phyloP scores from a whole-genome alignment of 176 grass and related monocot species.

The Zoysia pacifica region DNA sequence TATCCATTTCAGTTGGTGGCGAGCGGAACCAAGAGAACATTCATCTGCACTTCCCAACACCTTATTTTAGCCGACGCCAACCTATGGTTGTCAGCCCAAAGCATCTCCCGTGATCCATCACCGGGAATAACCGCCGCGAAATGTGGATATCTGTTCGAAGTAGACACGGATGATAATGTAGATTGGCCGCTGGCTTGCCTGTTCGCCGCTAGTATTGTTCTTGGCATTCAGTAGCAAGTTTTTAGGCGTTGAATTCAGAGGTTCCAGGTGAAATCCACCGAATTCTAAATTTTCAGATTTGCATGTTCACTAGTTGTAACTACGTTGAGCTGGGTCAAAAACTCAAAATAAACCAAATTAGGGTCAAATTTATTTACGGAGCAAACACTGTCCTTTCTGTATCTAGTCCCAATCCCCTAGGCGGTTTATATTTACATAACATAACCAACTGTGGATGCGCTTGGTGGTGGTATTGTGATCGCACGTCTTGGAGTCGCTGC shows the following conservation, averaged over 20 bases:
- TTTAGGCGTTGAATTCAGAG: not conserved
- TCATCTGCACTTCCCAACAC: slow-evolving; percentile 33
- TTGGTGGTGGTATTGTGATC: slow-evolving; percentile 35
- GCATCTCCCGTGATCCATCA: slow-evolving; percentile 35
- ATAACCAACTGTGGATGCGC: slow-evolving; percentile 10
- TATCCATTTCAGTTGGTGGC: slow-evolving; percentile 28
- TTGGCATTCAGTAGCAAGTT: not conserved
- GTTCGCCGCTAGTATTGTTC: not conserved
- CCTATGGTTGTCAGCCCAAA: slow-evolving; percentile 20
- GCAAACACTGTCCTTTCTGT: slow-evolving; percentile 1
- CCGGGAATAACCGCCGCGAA: slow-evolving; percentile 34
- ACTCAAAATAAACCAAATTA: slow-evolving; percentile 4
- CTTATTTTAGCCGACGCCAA: slow-evolving; percentile 32
- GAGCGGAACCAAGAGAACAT: slow-evolving; percentile 35
- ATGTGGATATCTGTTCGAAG: slow-evolving; percentile 30
- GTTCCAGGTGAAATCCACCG: not conserved
- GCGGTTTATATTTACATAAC: not conserved
- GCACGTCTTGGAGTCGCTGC: slow-evolving; percentile 32
- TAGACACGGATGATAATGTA: not conserved
- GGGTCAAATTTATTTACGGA: slow-evolving; percentile 27
- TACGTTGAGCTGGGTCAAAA: not conserved
- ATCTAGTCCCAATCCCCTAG: slow-evolving; percentile 16
- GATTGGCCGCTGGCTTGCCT: not conserved
- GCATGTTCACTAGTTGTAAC: not conserved
- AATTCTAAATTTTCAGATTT: not conserved